These are phyloP conservation scores for Wakefieldia striispora DNA, from an alignment of 768 basidiomycete genomes.

Conservation along the genomic window DNA sequence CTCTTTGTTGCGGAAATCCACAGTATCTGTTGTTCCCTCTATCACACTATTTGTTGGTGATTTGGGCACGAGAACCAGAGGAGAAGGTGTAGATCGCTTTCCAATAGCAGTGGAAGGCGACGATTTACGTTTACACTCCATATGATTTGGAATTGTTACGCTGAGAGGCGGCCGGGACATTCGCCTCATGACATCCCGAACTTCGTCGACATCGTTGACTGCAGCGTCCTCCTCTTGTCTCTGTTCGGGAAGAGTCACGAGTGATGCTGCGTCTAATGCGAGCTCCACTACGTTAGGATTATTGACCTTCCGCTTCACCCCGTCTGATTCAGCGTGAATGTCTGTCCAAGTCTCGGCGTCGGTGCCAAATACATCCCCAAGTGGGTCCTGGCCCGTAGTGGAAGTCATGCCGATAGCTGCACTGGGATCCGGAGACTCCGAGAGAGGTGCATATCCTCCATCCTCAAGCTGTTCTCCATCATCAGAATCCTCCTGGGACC, in stretches of 20 bases:
- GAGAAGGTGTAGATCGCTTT: slow-evolving; percentile 53
- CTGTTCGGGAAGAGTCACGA: slow-evolving; percentile 28
- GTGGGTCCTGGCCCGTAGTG: slow-evolving; percentile 43
- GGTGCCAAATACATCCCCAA: slow-evolving; percentile 63
- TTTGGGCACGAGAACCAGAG: slow-evolving; percentile 49
- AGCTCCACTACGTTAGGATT: slow-evolving; percentile 50
- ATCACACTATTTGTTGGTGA: slow-evolving; percentile 29
- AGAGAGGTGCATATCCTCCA: slow-evolving; percentile 29
- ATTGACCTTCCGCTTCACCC: slow-evolving; percentile 22
- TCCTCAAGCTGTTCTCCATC: slow-evolving; percentile 29
- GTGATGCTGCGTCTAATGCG: slow-evolving; percentile 45
- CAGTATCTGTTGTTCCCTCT: slow-evolving; percentile 18
- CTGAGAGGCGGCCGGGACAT: slow-evolving; percentile 37
- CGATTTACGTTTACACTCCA: slow-evolving; percentile 34
- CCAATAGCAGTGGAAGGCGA: slow-evolving; percentile 33
- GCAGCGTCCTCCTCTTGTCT: slow-evolving; percentile 31
- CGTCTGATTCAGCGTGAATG: slow-evolving; percentile 39
- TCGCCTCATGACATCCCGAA: slow-evolving; percentile 37
- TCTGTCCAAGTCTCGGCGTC: slow-evolving; percentile 64
- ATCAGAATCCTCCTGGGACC: slow-evolving; percentile 20
- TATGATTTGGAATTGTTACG: slow-evolving; percentile 42
- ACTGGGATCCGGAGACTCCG: slow-evolving; percentile 29
- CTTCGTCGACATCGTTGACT: slow-evolving; percentile 31
- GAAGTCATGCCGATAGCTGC: slow-evolving; percentile 39
- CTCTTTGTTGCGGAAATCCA: slow-evolving; percentile 14